These are phyloP conservation scores for Ophiognomonia clavigignenti-juglandacearum DNA, from an alignment of 2,329 filamentous ascomycete species.

Conservation along the genomic window DNA sequence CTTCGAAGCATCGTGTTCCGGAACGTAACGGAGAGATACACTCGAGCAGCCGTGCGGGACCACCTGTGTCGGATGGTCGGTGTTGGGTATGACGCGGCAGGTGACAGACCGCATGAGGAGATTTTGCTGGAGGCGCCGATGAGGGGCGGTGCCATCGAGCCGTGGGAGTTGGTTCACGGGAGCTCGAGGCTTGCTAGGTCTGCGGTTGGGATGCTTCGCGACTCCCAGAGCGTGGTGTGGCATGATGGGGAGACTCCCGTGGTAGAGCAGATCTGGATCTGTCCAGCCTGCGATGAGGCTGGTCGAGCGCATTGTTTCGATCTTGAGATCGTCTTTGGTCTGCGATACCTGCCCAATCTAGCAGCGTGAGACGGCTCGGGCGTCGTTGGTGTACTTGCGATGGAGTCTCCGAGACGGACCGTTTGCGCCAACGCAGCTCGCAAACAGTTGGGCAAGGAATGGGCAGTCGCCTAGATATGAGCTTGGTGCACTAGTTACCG, in stretches of 20 bases:
- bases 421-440: too few relatives aligned
- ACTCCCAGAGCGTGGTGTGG: not conserved
- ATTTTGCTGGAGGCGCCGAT: not conserved
- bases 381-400: too few relatives aligned
- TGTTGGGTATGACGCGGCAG: not conserved
- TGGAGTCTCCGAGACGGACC: too few relatives aligned
- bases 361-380: too few relatives aligned
- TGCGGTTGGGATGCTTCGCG: not conserved
- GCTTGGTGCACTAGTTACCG: too few relatives aligned
- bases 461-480: too few relatives aligned
- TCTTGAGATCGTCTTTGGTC: not conserved
- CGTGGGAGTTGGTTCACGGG: not conserved
- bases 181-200: not conserved
- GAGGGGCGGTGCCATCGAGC: not conserved
- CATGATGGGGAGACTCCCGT: not conserved
- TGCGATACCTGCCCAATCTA: too few relatives aligned
- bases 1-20: not conserved
- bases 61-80: not conserved
- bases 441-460: too few relatives aligned
- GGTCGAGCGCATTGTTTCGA: not conserved
- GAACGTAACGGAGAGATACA: not conserved
- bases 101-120: not conserved
- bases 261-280: not conserved
- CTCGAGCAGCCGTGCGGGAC: not conserved
- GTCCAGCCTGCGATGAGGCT: not conserved